A percentile compares a stretch with the other conserved stretches of the same genome.
These are phyloP conservation scores for Pseudotsuga menziesii DNA, from an alignment of 75 land plant species.

Conservation along the genomic window DNA sequence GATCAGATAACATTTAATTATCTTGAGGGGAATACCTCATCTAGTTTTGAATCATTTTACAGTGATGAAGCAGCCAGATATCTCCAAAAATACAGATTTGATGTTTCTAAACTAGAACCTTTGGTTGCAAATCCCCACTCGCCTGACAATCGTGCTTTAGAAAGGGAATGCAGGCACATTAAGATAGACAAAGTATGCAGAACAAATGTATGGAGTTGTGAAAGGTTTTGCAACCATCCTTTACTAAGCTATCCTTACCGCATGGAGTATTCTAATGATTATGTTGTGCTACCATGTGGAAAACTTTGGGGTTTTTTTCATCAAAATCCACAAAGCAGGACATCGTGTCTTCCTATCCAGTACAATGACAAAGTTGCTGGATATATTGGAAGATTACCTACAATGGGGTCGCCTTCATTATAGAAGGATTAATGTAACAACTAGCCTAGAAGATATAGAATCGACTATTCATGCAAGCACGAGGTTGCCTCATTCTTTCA, in stretches of 20 bases:
- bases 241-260: constrained; percentile 33
- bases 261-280: constrained; percentile 19
- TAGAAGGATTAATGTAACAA: constrained; percentile 49
- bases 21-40: no score
- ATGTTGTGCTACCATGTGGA: constrained; percentile 33
- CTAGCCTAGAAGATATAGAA: constrained; percentile 58
- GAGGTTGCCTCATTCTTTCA: constrained; percentile 89
- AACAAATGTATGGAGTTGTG: constrained; percentile 49
- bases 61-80: no score
- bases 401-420: constrained; percentile 41
- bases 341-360: constrained; percentile 53
- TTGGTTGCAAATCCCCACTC: no score
- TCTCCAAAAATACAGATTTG: no score
- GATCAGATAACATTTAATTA: no score
- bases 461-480: constrained; percentile 95
- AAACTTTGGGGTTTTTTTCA: constrained; percentile 44
- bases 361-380: constrained; percentile 47
- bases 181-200: no score
- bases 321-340: constrained; percentile 38
- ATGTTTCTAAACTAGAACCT: no score
- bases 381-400: constrained; percentile 47
- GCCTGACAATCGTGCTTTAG: no score
- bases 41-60: no score
- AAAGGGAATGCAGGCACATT: no score
- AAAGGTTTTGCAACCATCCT: constrained; percentile 55